Evolutionary conservation across 345 rosid species (phyloP).

Genomic region (Populus pruinosa): DNA sequence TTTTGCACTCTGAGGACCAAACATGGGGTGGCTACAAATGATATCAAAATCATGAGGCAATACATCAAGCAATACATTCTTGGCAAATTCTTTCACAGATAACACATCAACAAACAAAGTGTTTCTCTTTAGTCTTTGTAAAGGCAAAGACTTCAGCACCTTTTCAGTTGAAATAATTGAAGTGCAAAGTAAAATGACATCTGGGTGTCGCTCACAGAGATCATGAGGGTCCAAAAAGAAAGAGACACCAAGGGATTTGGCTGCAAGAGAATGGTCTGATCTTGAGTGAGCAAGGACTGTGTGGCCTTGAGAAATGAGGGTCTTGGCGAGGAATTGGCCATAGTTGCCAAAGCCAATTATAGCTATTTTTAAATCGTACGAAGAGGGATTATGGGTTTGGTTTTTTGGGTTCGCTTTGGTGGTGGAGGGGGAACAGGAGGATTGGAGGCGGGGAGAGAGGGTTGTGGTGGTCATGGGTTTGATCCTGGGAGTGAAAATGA

Average conservation of each 20-base stretch:
- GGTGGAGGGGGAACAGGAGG: not conserved
- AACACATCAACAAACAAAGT: slow-evolving; percentile 74
- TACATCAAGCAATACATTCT: slow-evolving; percentile 38
- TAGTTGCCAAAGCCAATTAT: slow-evolving; percentile 74
- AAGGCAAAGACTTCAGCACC: slow-evolving; percentile 48
- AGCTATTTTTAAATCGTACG: slow-evolving; percentile 53
- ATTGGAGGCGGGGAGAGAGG: not conserved
- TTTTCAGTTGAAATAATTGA: slow-evolving; percentile 61
- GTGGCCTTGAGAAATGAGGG: slow-evolving; percentile 62
- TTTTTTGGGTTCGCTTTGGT: not conserved
- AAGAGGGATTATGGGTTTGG: not conserved
- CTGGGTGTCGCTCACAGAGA: slow-evolving; percentile 56
- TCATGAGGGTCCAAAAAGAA: slow-evolving; percentile 48
- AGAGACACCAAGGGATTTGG: slow-evolving; percentile 44
- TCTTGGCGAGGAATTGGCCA: slow-evolving; percentile 66
- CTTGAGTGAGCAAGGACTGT: slow-evolving; percentile 59
- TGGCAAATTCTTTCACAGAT: slow-evolving; percentile 69
- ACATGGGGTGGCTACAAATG: slow-evolving; percentile 74
- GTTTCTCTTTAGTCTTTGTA: slow-evolving; percentile 57
- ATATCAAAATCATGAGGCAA: slow-evolving; percentile 63
- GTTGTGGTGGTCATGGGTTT: not conserved
- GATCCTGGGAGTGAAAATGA: not conserved
- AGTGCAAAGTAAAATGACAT: slow-evolving; percentile 57
- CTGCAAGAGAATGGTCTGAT: slow-evolving; percentile 44
- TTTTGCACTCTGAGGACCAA: slow-evolving; percentile 66